A percentile compares a stretch with the other conserved stretches of the same genome.
Evolutionary conservation across 495 filamentous ascomycete species (phyloP).

Genomic region (Penicillium soppii): DNA sequence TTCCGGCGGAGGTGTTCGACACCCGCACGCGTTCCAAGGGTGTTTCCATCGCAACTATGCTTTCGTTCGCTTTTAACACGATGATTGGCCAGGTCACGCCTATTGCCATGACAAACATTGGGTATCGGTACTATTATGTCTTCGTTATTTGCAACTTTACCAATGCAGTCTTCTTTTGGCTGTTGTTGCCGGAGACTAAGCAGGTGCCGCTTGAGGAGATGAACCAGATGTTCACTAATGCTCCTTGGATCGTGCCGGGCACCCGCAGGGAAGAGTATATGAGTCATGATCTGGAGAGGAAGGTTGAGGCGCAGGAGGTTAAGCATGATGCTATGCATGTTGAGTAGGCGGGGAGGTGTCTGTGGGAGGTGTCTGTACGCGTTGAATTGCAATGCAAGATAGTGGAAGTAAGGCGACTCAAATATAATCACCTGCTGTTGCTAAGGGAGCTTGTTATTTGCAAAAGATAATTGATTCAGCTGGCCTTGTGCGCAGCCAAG

Average conservation of each 20-base stretch:
- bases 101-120: conserved; percentile 52
- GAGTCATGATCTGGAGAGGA: conserved; percentile 39
- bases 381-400: neutral
- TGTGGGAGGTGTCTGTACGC: neutral
- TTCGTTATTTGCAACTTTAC: conserved; percentile 56
- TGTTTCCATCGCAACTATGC: conserved; percentile 66
- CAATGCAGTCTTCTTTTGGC: conserved; percentile 64
- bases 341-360: conserved; percentile 13
- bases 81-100: conserved; percentile 71
- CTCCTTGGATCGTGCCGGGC: conserved; percentile 62
- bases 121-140: conserved; percentile 55
- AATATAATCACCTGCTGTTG: neutral
- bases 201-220: conserved; percentile 68
- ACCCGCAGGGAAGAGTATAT: conserved; percentile 36
- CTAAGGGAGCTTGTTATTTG: too few relatives aligned
- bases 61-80: conserved; percentile 68
- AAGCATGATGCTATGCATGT: conserved; percentile 27
- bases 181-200: conserved; percentile 62
- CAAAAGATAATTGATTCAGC: too few relatives aligned
- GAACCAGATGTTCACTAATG: conserved; percentile 68
- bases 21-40: conserved; percentile 65
- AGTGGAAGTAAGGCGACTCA: neutral
- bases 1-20: conserved; percentile 71
- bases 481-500: too few relatives aligned
- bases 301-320: conserved; percentile 37